Evolutionary conservation across 768 basidiomycete species (phyloP).

Genomic region (Tricholoma sp.): DNA sequence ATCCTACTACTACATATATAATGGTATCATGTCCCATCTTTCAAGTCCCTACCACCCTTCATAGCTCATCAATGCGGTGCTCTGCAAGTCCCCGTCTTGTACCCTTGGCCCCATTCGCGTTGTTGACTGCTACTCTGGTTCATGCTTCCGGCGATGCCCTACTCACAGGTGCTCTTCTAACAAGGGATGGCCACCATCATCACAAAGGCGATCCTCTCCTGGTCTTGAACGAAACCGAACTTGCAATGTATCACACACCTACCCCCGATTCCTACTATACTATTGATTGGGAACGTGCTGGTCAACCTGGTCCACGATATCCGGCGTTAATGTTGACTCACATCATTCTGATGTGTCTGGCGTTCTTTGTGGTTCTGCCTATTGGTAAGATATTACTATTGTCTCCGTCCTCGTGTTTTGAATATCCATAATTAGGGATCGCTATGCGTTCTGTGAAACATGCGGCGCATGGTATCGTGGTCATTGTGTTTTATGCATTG

Average conservation of each 20-base stretch:
- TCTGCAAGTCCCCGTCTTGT: slow-evolving; percentile 1
- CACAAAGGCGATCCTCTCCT: slow-evolving; percentile 44
- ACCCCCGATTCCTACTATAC: slow-evolving; percentile 82
- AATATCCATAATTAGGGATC: slow-evolving; percentile 47
- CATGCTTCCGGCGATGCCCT: slow-evolving; percentile 13
- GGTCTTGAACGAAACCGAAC: slow-evolving; percentile 75
- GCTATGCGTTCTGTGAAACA: slow-evolving; percentile 75
- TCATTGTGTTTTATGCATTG: slow-evolving; percentile 60
- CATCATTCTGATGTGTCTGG: slow-evolving; percentile 64
- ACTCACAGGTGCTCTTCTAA: slow-evolving; percentile 11
- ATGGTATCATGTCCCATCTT: neutral
- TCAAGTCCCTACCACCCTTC: slow-evolving; percentile 3
- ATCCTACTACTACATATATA: neutral
- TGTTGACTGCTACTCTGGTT: slow-evolving; percentile 12
- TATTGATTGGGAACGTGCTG: slow-evolving; percentile 61
- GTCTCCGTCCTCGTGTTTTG: slow-evolving; percentile 2
- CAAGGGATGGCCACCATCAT: slow-evolving; percentile 40
- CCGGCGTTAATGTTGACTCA: slow-evolving; percentile 74
- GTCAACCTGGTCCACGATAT: slow-evolving; percentile 37
- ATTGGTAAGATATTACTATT: slow-evolving; percentile 45
- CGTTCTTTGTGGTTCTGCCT: slow-evolving; percentile 82
- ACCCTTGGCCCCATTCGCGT: slow-evolving; percentile 6
- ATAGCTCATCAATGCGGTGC: slow-evolving; percentile 9
- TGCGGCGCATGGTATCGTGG: slow-evolving; percentile 50
- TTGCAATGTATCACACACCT: slow-evolving; percentile 57